Base-by-base conservation (phyloP, 805 yeast genomes). In the Metschnikowia lachancei region DNA sequence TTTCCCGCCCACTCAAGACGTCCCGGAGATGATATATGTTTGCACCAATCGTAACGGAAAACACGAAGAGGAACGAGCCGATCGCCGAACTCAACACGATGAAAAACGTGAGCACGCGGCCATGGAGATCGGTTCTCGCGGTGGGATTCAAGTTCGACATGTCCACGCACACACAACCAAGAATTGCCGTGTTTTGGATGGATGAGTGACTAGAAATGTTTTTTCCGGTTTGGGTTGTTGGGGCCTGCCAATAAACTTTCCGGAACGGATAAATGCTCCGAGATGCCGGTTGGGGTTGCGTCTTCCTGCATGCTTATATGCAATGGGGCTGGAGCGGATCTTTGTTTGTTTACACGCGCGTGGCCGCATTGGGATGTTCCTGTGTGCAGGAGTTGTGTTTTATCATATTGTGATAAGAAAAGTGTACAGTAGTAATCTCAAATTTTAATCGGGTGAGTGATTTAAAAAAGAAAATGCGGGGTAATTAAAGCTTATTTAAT, bases 11-110 rank as follows among this genome's bases (percentile, higher is more conserved):
- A 2, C 60, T 47, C 16, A 69, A 43, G 29, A 54, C 45, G 35
- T 68, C 63, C 33, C 58, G 49, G 17, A 61, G 40, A 42, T 70
- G 74, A 45, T 63, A 62, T 32, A 66, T 49, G 7, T 65, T 38
- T 2, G 74, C 66, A 0, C 68, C 64, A 4, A 51, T 30, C 10
- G 54, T 46, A 36, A 72, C 50, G 6, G 55, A 46, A 10, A 41
- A 28, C 10, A 69, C 60, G 36, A 70, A 71, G 16, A 59, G 36
- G 30, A 59, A 52, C 19, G 74, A 65, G 9, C 61, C 60, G 22
- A 69, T 28, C 31, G 57, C 60, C 17, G 72, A 64, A 12, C 55
- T 24, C 7, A 60, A 20, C n/a, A 64, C 56, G 26, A 57, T 51
- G 19, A 57, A 39, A 37, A 54, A 54, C 34, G 60, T 53, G 16